These are phyloP conservation scores for Gloeopeniophorella convolvens DNA, from an alignment of 768 basidiomycete species.

Conservation along the genomic window DNA sequence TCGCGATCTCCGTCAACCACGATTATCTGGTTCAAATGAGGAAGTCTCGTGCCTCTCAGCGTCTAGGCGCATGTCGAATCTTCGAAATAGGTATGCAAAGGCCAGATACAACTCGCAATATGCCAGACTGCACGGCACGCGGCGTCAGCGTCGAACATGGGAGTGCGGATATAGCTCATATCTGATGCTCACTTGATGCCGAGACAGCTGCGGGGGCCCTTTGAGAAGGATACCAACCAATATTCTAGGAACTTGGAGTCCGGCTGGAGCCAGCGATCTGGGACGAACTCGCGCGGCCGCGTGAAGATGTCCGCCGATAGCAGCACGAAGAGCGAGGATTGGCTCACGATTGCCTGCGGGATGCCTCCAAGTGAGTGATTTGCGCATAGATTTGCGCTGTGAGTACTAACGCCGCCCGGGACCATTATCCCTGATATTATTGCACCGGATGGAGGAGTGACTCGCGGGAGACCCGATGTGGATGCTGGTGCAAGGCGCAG, in stretches of 20 bases:
- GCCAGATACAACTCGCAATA: conserved; percentile 22
- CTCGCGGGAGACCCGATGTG: conserved; percentile 10
- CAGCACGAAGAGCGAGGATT: conserved; percentile 12
- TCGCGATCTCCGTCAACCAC: no score
- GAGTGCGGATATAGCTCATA: no score
- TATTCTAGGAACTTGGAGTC: conserved; percentile 10
- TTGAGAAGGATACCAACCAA: conserved; percentile 19
- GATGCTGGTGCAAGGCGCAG: neutral
- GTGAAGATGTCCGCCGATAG: conserved; percentile 12
- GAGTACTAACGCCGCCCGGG: conserved; percentile 11
- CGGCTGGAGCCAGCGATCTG: conserved; percentile 18
- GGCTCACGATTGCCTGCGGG: conserved; percentile 12
- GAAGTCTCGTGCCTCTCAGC: neutral
- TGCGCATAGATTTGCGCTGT: no score
- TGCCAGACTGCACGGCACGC: conserved; percentile 16
- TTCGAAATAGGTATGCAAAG: conserved; percentile 22
- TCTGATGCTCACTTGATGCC: conserved; percentile 20
- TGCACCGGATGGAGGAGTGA: conserved; percentile 8
- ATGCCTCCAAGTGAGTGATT: neutral
- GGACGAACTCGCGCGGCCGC: conserved; percentile 15
- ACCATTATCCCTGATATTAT: conserved; percentile 5
- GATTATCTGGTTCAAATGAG: no score
- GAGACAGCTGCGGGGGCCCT: conserved; percentile 20
- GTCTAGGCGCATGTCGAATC: conserved; percentile 20
- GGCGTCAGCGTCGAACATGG: neutral